These are phyloP conservation scores for Wickerhamomyces rabaulensis DNA, from an alignment of 805 yeast species.

Conservation along the genomic window DNA sequence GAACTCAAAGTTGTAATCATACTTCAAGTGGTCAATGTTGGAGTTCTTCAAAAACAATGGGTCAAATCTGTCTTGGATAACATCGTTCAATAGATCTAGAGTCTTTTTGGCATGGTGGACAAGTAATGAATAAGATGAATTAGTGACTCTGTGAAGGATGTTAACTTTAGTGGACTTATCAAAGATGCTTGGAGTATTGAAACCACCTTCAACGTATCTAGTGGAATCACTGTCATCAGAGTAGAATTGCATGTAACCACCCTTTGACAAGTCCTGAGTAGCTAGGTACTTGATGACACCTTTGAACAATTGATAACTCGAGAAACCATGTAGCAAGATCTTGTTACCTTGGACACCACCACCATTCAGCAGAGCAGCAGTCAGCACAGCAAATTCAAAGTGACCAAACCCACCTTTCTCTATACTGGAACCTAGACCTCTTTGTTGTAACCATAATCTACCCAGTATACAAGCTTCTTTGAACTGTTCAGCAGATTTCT, in stretches of 20 bases:
- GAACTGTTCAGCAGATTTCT: slow-evolving; percentile 74
- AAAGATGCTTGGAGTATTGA: slow-evolving; percentile 68
- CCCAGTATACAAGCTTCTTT: slow-evolving; percentile 85
- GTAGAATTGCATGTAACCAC: slow-evolving; percentile 65
- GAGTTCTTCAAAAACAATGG: slow-evolving; percentile 65
- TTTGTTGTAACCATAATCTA: slow-evolving; percentile 83
- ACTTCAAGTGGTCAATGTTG: slow-evolving; percentile 48
- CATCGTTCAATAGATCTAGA: slow-evolving; percentile 64
- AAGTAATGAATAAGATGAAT: slow-evolving; percentile 56
- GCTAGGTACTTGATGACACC: slow-evolving; percentile 82
- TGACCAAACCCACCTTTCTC: slow-evolving; percentile 84
- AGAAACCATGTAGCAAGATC: slow-evolving; percentile 79
- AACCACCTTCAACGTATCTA: slow-evolving; percentile 49
- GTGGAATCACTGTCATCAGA: slow-evolving; percentile 36
- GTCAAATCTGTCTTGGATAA: slow-evolving; percentile 77
- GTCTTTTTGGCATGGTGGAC: slow-evolving; percentile 67
- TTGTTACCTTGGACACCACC: slow-evolving; percentile 74
- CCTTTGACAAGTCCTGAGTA: slow-evolving; percentile 59
- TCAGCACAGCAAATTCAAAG: slow-evolving; percentile 77
- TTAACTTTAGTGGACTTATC: slow-evolving; percentile 76
- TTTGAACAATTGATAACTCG: slow-evolving; percentile 89
- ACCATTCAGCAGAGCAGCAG: slow-evolving; percentile 80
- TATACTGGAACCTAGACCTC: slow-evolving; percentile 66
- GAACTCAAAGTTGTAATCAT: slow-evolving; percentile 52
- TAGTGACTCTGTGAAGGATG: slow-evolving; percentile 75